Conservation (phyloP, 176 grass and related monocot genomes). For the Oryza australiensis region DNA sequence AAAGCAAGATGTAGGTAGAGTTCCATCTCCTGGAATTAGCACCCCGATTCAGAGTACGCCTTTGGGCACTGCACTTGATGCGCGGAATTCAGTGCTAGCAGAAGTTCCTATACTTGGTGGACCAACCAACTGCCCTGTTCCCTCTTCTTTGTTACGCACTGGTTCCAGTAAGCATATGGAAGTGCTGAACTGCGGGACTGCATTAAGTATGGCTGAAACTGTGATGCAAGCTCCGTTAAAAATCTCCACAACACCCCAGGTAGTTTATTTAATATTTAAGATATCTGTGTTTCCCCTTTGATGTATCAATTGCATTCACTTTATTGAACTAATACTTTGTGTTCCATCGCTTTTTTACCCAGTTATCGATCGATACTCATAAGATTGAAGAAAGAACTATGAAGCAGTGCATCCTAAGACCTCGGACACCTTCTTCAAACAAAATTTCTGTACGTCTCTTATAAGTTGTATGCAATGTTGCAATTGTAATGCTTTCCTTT, state of each 20-base stretch:
- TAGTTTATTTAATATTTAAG: constrained; percentile 25
- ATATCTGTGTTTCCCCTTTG: neutral
- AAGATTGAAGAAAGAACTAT: constrained; percentile 69
- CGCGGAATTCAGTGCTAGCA: constrained; percentile 64
- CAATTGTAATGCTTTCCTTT: constrained; percentile 2
- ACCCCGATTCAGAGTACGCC: constrained; percentile 62
- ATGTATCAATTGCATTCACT: neutral
- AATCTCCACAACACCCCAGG: constrained; percentile 56
- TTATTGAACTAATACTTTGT: constrained; percentile 18
- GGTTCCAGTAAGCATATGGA: constrained; percentile 36
- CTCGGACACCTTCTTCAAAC: constrained; percentile 60
- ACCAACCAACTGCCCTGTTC: constrained; percentile 36
- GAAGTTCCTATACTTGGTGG: constrained; percentile 52
- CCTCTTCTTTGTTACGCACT: constrained; percentile 26
- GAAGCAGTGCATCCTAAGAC: constrained; percentile 64
- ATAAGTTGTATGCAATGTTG: neutral
- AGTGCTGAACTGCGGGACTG: constrained; percentile 21
- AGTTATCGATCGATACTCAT: constrained; percentile 67
- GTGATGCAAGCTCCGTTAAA: constrained; percentile 64
- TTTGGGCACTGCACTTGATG: constrained; percentile 32
- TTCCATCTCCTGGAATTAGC: constrained; percentile 67
- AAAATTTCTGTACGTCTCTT: constrained; percentile 57
- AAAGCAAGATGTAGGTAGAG: constrained; percentile 45
- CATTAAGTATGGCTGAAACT: constrained; percentile 77
- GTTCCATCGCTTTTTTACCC: constrained; percentile 12